A percentile compares a stretch with the other conserved stretches of the same genome.
Evolutionary conservation across 352 stramenopile genomes (phyloP).

Genomic region (Phytophthora fragariae): DNA sequence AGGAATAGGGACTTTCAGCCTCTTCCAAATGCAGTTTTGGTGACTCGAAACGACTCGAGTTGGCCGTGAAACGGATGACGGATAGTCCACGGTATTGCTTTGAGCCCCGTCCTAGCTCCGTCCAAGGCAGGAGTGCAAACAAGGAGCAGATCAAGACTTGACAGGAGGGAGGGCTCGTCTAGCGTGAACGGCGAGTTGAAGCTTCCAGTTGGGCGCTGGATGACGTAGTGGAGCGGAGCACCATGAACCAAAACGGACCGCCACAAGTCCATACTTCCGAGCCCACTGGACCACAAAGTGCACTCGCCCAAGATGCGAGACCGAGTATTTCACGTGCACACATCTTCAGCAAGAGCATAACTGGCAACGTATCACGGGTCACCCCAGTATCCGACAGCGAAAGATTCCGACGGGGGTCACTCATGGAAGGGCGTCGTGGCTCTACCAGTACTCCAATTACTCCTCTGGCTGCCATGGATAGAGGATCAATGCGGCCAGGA

Average conservation of each 20-base stretch:
- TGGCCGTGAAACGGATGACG: constrained; percentile 21
- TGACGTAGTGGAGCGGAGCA: constrained; percentile 4
- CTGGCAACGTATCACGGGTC: constrained; percentile 24
- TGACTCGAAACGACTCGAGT: constrained; percentile 14
- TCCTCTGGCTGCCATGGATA: neutral
- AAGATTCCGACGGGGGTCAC: neutral
- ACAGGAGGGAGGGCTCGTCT: neutral
- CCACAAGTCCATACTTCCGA: constrained; percentile 14
- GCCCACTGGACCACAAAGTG: constrained; percentile 11
- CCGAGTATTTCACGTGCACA: constrained; percentile 1
- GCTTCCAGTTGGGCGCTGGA: constrained; percentile 4
- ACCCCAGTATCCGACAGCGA: constrained; percentile 10
- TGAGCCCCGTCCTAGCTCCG: neutral
- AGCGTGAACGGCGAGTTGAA: neutral
- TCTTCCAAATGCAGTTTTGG: neutral
- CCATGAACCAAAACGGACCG: constrained; percentile 26
- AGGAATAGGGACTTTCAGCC: neutral
- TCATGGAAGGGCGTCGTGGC: constrained; percentile 1
- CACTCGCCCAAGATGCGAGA: constrained; percentile 9
- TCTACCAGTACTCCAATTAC: neutral
- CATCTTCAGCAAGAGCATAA: constrained; percentile 5
- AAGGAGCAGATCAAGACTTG: neutral
- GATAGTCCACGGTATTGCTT: constrained; percentile 1
- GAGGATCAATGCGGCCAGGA: constrained; percentile 15
- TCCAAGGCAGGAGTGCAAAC: neutral